Percentiles rank a stretch among this genome's conserved stretches.
phyloP scores from a whole-genome alignment of 805 yeast genomes.

The Candida sanyiensis region DNA sequence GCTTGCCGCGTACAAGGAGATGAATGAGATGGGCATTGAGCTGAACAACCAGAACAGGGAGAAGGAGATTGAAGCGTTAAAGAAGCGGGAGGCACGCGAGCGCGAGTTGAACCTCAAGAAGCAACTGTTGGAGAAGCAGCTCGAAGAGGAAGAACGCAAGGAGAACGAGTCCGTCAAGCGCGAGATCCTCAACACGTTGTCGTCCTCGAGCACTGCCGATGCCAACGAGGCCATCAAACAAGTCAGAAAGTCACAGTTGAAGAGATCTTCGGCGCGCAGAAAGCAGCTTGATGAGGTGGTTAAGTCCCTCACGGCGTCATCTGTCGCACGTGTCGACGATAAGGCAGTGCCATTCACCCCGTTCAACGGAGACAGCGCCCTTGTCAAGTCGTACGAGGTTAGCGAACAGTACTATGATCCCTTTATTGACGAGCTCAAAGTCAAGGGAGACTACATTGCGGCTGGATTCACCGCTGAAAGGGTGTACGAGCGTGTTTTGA shows the following conservation, averaged over 20 bases:
- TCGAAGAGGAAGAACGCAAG: constrained; percentile 51
- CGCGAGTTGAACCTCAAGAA: constrained; percentile 53
- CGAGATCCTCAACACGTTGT: constrained; percentile 50
- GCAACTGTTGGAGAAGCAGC: constrained; percentile 52
- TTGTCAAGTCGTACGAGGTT: constrained; percentile 44
- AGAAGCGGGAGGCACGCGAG: constrained; percentile 60
- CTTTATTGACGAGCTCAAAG: constrained; percentile 44
- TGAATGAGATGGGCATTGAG: constrained; percentile 67
- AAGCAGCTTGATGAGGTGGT: constrained; percentile 39
- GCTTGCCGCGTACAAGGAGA: constrained; percentile 61
- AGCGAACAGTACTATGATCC: constrained; percentile 56
- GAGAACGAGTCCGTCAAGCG: constrained; percentile 51
- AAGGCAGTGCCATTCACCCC: constrained; percentile 77
- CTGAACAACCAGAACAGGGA: constrained; percentile 70
- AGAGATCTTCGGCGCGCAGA: constrained; percentile 60
- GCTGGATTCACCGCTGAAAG: constrained; percentile 74
- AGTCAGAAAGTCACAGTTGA: constrained; percentile 48
- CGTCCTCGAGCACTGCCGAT: constrained; percentile 33
- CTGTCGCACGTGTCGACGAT: constrained; percentile 14
- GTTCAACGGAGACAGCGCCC: constrained; percentile 81
- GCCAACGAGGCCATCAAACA: constrained; percentile 46
- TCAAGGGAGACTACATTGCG: constrained; percentile 66
- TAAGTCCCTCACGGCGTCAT: constrained; percentile 31
- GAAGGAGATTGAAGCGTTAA: constrained; percentile 62
- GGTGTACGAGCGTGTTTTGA: constrained; percentile 70